phyloP scores from a whole-genome alignment of 1,284 basidiomycete species.

The Amylostereum areolatum region DNA sequence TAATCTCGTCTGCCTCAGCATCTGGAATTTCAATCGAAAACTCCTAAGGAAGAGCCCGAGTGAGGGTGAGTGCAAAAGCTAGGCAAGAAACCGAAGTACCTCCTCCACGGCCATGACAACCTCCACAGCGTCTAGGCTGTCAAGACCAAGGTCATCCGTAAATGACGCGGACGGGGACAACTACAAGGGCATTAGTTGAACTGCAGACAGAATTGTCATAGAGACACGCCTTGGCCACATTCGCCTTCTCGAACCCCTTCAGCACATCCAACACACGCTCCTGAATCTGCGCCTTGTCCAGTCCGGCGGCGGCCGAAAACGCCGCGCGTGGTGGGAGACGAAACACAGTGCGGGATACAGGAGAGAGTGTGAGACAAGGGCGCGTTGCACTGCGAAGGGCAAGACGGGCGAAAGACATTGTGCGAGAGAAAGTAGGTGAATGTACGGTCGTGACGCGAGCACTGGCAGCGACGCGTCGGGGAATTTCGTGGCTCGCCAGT shows the following conservation, averaged over 20 bases:
- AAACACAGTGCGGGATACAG: conserved; percentile 22
- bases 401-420: conserved; percentile 39
- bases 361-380: conserved; percentile 24
- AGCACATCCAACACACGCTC: conserved; percentile 84
- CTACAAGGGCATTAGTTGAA: conserved; percentile 34
- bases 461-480: not conserved
- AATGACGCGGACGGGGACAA: conserved; percentile 75
- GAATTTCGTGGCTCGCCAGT: not conserved
- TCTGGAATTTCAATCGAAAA: conserved; percentile 94
- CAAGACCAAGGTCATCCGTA: conserved; percentile 85
- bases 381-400: conserved; percentile 28
- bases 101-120: conserved; percentile 99
- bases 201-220: conserved; percentile 13
- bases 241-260: conserved; percentile 94
- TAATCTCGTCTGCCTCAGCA: conserved; percentile 96
- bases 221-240: conserved; percentile 70
- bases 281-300: conserved; percentile 76
- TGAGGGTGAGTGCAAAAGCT: conserved; percentile 2
- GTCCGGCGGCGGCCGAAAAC: conserved; percentile 75
- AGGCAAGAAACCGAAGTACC: conserved; percentile 38
- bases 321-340: conserved; percentile 38
- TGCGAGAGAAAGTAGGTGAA: conserved; percentile 2
- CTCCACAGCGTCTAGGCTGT: conserved; percentile 97
- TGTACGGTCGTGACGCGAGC: not conserved
- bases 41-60: conserved; percentile 44